Conservation (phyloP, 2,329 filamentous ascomycete genomes). For the Diplodia intermedia region DNA sequence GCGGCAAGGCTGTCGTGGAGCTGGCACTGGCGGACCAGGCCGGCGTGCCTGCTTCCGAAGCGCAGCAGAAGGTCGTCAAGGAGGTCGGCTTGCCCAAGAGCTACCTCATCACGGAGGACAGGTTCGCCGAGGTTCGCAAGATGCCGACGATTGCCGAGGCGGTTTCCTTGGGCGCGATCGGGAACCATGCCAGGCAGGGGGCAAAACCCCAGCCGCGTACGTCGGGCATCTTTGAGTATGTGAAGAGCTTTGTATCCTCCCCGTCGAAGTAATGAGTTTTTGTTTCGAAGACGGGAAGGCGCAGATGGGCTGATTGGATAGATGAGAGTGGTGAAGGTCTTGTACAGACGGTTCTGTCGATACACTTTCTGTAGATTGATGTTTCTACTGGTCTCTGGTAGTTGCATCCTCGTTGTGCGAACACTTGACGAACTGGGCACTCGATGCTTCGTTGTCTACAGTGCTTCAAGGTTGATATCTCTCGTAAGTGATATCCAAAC, state of each 20-base stretch:
- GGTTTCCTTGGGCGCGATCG: constrained; percentile 40
- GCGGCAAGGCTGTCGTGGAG: constrained; percentile 67
- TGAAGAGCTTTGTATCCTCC: constrained; percentile 8
- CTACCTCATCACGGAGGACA: constrained; percentile 49
- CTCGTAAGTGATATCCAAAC: too few relatives aligned
- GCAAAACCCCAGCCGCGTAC: constrained; percentile 1
- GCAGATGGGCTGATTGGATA: neutral
- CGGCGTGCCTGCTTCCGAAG: constrained; percentile 42
- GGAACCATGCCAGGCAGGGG: constrained; percentile 32
- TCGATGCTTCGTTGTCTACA: too few relatives aligned
- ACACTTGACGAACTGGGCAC: too few relatives aligned
- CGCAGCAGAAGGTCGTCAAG: constrained; percentile 45
- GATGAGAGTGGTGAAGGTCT: neutral
- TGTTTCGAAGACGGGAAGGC: neutral
- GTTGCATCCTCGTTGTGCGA: neutral
- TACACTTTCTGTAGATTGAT: neutral
- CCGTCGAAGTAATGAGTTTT: neutral
- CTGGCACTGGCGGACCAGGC: constrained; percentile 60
- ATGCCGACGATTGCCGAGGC: constrained; percentile 46
- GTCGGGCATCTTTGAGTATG: constrained; percentile 13
- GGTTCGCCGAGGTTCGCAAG: constrained; percentile 42
- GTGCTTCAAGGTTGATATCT: too few relatives aligned
- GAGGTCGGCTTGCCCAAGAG: constrained; percentile 46
- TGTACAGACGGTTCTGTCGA: neutral
- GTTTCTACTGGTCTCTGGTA: neutral